Base-by-base conservation (phyloP, 768 basidiomycete species). In the Boletus rubropictus region DNA sequence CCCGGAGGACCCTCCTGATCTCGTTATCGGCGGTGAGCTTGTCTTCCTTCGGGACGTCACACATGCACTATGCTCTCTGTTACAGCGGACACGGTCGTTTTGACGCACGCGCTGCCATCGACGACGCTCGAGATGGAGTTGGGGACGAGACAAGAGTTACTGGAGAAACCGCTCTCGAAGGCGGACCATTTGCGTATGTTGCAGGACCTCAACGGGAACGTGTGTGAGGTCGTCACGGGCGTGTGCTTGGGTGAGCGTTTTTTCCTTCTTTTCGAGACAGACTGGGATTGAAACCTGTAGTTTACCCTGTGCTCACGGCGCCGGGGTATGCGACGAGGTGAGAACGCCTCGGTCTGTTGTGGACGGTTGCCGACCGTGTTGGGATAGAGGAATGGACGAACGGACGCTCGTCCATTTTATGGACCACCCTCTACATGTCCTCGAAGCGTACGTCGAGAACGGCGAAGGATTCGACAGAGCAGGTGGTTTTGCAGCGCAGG, bases 401-500 rank as follows among this genome's bases (percentile, higher is more conserved):
- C 80, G 89, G 37, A 79, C 86, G 0, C 64, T 89, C 6, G 89
- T 91, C 10, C 75, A 89, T 58, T 90, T 91, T 59, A 71, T 75
- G 2, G 82, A 89, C 51, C 85, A 75, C 59, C 68, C 82, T 0
- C 52, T 59, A 31, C 68, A 78, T 12, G 49, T 88, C 18, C 64
- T 93, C 8, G 59, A 84, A 51, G 86, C 90, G 8, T 97, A 97
- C 55, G 89, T 81, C 17, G 82, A 90, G 29, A 85, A 77, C 44
- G 87, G 83, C 6, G 93, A 96, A 69, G 93, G 93, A 0, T 62
- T 82, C 34, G 86, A 92, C 58, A 77, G 91, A 17, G 94, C 95
- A 0, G 95, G 95, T 3, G 95, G 95, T 0, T 98, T 97, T 62
- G 92, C 91, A 2, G 81, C 92, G 33, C 95, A 97, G 75, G 91